Percentiles rank a stretch among this genome's conserved stretches.
Conservation (phyloP, 164 flowering plant genomes). For the Annona squamosa region DNA sequence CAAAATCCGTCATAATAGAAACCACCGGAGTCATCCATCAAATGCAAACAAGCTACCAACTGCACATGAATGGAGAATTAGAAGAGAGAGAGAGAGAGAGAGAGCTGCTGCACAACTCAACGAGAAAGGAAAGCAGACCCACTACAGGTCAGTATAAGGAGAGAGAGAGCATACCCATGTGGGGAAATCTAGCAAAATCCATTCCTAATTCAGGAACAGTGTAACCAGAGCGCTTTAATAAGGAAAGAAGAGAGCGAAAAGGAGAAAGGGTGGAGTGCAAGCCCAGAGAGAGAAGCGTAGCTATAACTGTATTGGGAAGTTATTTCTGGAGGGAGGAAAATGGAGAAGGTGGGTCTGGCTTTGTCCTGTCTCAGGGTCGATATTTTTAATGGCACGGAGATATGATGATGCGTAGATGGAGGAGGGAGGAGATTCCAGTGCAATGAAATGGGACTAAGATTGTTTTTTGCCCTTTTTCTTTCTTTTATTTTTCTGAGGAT, state of each 20-base stretch:
- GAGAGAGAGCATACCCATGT: not conserved
- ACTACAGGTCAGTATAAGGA: not conserved
- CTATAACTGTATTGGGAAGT: not conserved
- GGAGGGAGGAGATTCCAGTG: not conserved
- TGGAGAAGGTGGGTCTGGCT: not conserved
- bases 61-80: not conserved
- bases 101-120: not conserved
- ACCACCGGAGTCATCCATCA: not conserved
- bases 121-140: not conserved
- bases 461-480: too few relatives aligned
- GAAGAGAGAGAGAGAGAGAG: too few relatives aligned
- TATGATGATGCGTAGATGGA: not conserved
- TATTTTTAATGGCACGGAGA: not conserved
- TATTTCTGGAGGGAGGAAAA: conserved; percentile 1
- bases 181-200: not conserved
- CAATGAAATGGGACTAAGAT: too few relatives aligned
- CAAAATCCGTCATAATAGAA: not conserved
- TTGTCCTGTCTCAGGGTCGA: not conserved
- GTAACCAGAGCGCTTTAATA: not conserved
- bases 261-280: not conserved
- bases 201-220: not conserved
- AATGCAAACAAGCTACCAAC: not conserved
- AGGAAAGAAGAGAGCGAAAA: not conserved
- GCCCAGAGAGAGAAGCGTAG: not conserved
- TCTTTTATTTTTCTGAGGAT: too few relatives aligned